Base-by-base conservation (phyloP, 352 stramenopile genomes). In the Aphanomyces cochlioides region DNA sequence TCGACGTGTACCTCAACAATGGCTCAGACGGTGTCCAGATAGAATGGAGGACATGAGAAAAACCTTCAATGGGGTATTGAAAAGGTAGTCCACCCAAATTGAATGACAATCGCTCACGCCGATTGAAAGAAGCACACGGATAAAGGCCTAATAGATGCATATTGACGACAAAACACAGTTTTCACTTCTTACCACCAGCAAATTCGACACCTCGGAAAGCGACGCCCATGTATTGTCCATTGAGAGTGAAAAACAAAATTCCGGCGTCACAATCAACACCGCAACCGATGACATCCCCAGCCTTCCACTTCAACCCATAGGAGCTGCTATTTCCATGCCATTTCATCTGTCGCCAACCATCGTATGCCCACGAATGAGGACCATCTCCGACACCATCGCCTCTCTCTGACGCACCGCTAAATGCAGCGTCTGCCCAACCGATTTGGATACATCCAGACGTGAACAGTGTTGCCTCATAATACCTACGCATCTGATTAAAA, bases 361-460 rank as follows among this genome's bases (percentile, higher is more conserved):
- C 93, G 67, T 97, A 98, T 8, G 89, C 90, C 93, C 93, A 98
- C 10, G 93, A 98, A 65, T 96, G 86, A 4, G 80, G 77, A 15
- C 90, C 88, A 77, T 98, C 93, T 59, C 93, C 93, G 61, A 98
- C 91, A 53, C 93, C 93, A 77, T 98, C 88, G 41, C 92, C 93
- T 40, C 90, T 78, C 61, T 92, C 88, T 21, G 90, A 88, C 28
- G 91, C 88, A 36, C 89, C 87, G 12, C 77, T 93, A 59, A 97
- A 97, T 7, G 85, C 85, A 8, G 92, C 84, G 71, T 97, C 89
- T 28, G 90, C 89, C 93, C 92, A 98, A 3, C 93, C 93, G 63
- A 98, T 96, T 74, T 98, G 93, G 73, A 98, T 97, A 66, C 94
- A 95, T 50, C 93, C 93, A 41, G 95, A 96, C 0, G 90, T 96